Conservation (phyloP, 176 grass and related monocot species). For the Oryza longistaminata region DNA sequence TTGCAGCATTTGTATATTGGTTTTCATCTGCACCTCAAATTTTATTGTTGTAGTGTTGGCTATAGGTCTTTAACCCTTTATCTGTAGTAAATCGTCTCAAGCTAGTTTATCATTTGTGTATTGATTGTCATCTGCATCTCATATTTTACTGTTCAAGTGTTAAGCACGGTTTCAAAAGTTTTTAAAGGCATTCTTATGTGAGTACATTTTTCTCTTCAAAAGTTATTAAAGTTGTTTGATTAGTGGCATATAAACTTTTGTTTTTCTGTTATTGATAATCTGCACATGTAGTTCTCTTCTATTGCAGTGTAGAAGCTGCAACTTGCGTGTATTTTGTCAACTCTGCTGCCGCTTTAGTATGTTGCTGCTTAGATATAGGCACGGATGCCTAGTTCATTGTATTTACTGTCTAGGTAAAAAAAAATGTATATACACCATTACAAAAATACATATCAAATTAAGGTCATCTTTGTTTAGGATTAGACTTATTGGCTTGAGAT, state of each 20-base stretch:
- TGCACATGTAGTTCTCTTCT: not conserved
- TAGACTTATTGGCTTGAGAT: too few species aligned
- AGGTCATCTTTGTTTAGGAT: too few species aligned
- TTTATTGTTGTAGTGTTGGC: not conserved
- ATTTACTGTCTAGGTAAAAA: not conserved
- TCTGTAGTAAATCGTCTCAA: not conserved
- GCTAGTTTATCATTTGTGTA: not conserved
- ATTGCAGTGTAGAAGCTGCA: not conserved
- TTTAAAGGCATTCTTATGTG: not conserved
- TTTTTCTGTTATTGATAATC: not conserved
- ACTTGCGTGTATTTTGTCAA: not conserved
- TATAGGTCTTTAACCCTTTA: too few species aligned
- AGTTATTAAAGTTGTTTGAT: not conserved
- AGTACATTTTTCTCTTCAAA: not conserved
- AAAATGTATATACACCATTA: not conserved
- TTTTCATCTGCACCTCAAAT: not conserved
- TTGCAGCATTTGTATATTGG: not conserved
- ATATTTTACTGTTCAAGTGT: not conserved
- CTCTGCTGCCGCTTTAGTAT: not conserved
- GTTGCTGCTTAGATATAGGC: not conserved
- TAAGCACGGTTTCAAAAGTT: not conserved
- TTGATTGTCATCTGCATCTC: not conserved
- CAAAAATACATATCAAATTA: not conserved
- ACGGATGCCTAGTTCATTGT: not conserved
- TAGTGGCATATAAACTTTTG: not conserved